Percentiles rank a stretch among this genome's conserved stretches.
phyloP scores from a whole-genome alignment of 805 yeast species.

The Citeromyces nyonsensis region DNA sequence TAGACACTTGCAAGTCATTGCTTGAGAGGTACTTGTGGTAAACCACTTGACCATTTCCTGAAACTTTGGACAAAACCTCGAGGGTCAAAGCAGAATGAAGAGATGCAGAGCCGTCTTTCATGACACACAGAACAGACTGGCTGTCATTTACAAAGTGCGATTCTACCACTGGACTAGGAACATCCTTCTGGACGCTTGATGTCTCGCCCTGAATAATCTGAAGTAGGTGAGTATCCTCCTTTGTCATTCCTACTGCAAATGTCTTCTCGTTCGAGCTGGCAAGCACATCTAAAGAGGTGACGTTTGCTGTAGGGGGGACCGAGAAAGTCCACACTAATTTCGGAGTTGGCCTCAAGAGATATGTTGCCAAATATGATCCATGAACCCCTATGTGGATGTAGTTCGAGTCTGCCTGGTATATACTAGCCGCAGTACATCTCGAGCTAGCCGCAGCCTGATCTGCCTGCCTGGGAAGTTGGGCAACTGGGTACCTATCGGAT shows the following conservation, averaged over 20 bases:
- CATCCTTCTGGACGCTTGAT: too few species aligned
- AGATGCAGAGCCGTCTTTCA: too few species aligned
- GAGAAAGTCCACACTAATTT: constrained; percentile 39
- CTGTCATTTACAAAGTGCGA: too few species aligned
- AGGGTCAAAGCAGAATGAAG: too few species aligned
- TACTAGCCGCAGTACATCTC: constrained; percentile 6
- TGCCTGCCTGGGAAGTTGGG: too few species aligned
- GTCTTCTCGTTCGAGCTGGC: constrained; percentile 5
- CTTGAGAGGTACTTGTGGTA: constrained; percentile 6
- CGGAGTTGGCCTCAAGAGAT: constrained; percentile 40
- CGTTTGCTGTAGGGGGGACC: constrained; percentile 27
- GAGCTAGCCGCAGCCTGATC: too few species aligned
- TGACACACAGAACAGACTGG: too few species aligned
- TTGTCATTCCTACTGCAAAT: constrained; percentile 13
- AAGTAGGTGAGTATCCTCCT: constrained; percentile 3
- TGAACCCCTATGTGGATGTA: constrained; percentile 34
- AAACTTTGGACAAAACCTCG: constrained; percentile 6
- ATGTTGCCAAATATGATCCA: constrained; percentile 34
- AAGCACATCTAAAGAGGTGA: constrained; percentile 21
- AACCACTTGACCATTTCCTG: constrained; percentile 11
- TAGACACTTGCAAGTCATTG: constrained; percentile 1
- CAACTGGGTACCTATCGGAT: too few species aligned
- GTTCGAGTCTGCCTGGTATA: constrained; percentile 13
- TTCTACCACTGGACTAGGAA: too few species aligned
- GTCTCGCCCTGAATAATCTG: too few species aligned